These are phyloP conservation scores for Russula vinacea DNA, from an alignment of 768 basidiomycete species.

Conservation along the genomic window DNA sequence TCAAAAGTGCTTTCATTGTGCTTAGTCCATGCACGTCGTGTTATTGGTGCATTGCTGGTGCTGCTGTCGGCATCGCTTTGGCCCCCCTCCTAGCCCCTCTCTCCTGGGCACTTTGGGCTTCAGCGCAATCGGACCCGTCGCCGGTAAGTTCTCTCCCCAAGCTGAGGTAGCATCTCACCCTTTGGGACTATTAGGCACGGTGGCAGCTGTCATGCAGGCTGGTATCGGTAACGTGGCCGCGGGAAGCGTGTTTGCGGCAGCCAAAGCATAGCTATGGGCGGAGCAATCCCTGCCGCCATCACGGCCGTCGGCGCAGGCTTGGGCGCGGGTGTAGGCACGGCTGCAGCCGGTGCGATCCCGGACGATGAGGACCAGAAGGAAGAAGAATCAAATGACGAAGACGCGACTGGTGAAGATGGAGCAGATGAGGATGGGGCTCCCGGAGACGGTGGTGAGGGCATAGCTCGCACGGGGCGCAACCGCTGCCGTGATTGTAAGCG, in stretches of 20 bases:
- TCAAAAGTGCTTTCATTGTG: background rate
- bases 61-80: background rate
- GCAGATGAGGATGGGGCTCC: too few species aligned
- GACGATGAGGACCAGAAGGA: background rate
- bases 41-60: background rate
- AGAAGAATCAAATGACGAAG: too few species aligned
- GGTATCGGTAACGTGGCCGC: constrained; percentile 19
- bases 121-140: constrained; percentile 14
- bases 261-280: constrained; percentile 22
- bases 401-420: too few species aligned
- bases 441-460: too few species aligned
- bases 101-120: constrained; percentile 1
- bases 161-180: background rate
- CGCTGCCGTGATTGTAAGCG: too few species aligned
- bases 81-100: background rate
- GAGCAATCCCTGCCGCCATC: background rate
- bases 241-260: constrained; percentile 4
- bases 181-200: background rate
- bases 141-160: background rate
- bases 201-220: constrained; percentile 13
- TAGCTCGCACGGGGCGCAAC: too few species aligned
- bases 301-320: background rate
- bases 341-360: background rate
- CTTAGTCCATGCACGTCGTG: background rate
- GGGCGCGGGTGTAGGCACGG: background rate